A percentile compares a stretch with the other conserved stretches of the same genome.
These are phyloP conservation scores for Erodium texanum DNA, from an alignment of 441 rosid genomes.

Conservation along the genomic window DNA sequence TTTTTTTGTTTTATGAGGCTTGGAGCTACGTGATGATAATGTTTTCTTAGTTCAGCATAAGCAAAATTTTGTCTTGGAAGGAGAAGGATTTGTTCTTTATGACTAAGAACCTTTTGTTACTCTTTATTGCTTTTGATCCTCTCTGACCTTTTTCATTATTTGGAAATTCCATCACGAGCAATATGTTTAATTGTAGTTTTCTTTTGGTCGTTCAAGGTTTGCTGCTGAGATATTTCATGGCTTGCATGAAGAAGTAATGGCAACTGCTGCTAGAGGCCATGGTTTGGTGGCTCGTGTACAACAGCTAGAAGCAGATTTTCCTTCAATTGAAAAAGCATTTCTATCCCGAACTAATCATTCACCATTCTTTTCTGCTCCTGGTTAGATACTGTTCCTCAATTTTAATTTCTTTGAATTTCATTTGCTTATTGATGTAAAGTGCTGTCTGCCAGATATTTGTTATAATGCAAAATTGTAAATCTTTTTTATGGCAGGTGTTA, in stretches of 20 bases:
- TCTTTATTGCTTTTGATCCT: not conserved
- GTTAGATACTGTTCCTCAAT: conserved; percentile 24
- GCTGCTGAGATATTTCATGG: conserved; percentile 88
- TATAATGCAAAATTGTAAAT: not conserved
- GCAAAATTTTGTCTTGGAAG: too few relatives aligned
- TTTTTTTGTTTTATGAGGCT: not conserved
- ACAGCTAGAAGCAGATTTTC: conserved; percentile 71
- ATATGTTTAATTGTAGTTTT: conserved; percentile 9
- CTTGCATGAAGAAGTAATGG: conserved; percentile 72
- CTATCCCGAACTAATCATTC: conserved; percentile 70
- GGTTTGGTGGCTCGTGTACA: conserved; percentile 63
- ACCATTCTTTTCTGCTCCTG: conserved; percentile 41
- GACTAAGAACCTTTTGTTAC: not conserved
- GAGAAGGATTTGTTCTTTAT: not conserved
- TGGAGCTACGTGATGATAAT: not conserved
- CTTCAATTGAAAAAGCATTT: conserved; percentile 65
- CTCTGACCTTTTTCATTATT: not conserved
- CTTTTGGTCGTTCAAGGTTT: conserved; percentile 40
- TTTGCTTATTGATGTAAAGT: not conserved
- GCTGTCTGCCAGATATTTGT: not conserved
- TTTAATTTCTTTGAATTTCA: not conserved
- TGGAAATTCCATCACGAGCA: not conserved
- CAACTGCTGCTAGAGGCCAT: conserved; percentile 73
- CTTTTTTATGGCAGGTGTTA: conserved; percentile 44
- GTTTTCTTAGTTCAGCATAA: not conserved